A percentile compares a stretch with the other conserved stretches of the same genome.
These are phyloP conservation scores for Silene noctiflora DNA, from an alignment of 179 eudicot species.

Conservation along the genomic window DNA sequence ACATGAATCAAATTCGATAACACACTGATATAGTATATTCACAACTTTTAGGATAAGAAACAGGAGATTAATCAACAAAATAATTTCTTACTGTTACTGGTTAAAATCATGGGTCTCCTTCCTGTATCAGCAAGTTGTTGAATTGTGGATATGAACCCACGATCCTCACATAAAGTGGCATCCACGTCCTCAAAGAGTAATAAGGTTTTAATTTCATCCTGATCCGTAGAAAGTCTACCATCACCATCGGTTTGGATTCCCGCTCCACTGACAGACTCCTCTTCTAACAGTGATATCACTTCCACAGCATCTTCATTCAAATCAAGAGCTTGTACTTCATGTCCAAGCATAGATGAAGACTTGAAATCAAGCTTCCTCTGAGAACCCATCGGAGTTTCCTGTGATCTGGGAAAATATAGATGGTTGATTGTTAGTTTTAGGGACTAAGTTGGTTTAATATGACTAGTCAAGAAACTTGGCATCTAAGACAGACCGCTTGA, in stretches of 20 bases:
- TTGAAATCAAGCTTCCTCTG: conserved; percentile 36
- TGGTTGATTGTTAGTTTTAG: conserved; percentile 5
- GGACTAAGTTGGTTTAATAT: not conserved
- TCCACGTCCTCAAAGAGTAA: conserved; percentile 92
- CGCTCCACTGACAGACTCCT: conserved; percentile 36
- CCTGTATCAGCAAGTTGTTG: conserved; percentile 86
- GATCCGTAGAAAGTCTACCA: conserved; percentile 34
- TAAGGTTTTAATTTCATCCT: conserved; percentile 58
- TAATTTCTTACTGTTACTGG: conserved; percentile 70
- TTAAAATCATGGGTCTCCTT: conserved; percentile 83
- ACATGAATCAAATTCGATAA: conserved; percentile 8
- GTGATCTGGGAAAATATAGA: conserved; percentile 44
- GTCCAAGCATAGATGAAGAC: conserved; percentile 28
- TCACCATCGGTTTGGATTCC: conserved; percentile 26
- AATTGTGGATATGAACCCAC: conserved; percentile 74
- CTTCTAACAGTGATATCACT: conserved; percentile 48
- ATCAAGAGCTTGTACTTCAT: conserved; percentile 22
- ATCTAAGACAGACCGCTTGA: conserved; percentile 56
- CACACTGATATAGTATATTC: conserved; percentile 5
- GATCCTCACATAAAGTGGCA: conserved; percentile 70
- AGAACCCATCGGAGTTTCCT: conserved; percentile 43
- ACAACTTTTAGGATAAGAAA: not conserved
- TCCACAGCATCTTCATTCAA: conserved; percentile 44
- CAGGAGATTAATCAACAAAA: conserved; percentile 3
- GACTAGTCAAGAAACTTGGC: not conserved